These are phyloP conservation scores for Leccinellum albellum DNA, from an alignment of 768 basidiomycete genomes.

Conservation along the genomic window DNA sequence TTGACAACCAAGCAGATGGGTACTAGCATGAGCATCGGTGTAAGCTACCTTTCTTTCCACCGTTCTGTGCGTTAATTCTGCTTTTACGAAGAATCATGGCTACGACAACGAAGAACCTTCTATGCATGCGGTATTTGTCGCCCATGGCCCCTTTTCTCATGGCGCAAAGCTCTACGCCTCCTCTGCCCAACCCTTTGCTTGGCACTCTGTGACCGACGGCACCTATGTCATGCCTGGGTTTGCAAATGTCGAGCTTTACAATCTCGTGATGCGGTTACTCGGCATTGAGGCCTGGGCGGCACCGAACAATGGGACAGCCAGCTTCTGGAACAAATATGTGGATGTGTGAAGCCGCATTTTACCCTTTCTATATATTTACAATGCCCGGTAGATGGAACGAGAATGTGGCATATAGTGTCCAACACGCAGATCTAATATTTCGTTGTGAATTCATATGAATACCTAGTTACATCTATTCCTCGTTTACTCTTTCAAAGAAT, in stretches of 20 bases:
- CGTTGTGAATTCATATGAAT: neutral
- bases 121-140: slow-evolving; percentile 91
- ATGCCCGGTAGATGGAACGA: neutral
- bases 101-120: slow-evolving; percentile 75
- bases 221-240: slow-evolving; percentile 78
- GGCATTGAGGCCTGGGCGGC: slow-evolving; percentile 56
- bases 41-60: slow-evolving; percentile 36
- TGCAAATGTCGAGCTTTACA: slow-evolving; percentile 82
- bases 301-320: slow-evolving; percentile 68
- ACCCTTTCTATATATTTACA: neutral
- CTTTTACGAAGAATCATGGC: slow-evolving; percentile 66
- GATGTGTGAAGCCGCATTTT: slow-evolving; percentile 5
- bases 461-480: slow-evolving; percentile 35
- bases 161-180: slow-evolving; percentile 51
- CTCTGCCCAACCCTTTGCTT: slow-evolving; percentile 26
- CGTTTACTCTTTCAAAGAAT: slow-evolving; percentile 83
- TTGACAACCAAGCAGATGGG: slow-evolving; percentile 65
- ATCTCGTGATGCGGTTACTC: slow-evolving; percentile 72
- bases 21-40: slow-evolving; percentile 70
- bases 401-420: neutral
- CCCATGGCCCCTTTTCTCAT: slow-evolving; percentile 83
- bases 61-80: neutral
- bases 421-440: slow-evolving; percentile 2
- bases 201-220: slow-evolving; percentile 59
- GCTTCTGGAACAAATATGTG: slow-evolving; percentile 84